phyloP scores from a whole-genome alignment of 352 stramenopile species.

The Pythium utonaiense region DNA sequence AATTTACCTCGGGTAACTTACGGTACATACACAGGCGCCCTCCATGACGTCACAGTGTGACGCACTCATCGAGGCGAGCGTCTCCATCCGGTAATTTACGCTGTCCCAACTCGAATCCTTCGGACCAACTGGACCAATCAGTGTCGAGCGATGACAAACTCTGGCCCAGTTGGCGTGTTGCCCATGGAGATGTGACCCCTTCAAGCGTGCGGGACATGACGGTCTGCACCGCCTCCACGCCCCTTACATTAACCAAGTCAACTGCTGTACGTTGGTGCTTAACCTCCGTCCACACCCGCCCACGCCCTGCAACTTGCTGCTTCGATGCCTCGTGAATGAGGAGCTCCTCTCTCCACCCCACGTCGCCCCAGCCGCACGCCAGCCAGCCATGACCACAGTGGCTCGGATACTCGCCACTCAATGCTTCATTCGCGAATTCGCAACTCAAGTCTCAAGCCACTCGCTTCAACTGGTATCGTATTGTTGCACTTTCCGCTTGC shows the following conservation, averaged over 20 bases:
- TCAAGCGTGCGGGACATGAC: not conserved
- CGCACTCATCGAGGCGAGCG: too few species aligned
- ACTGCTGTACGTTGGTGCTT: not conserved
- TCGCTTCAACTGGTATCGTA: constrained; percentile 22
- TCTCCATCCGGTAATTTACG: not conserved
- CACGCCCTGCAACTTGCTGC: constrained; percentile 3
- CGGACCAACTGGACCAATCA: constrained; percentile 1
- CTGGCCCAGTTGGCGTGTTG: not conserved
- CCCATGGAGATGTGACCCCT: not conserved
- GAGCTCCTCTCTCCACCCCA: constrained; percentile 1
- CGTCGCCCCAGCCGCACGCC: constrained; percentile 3
- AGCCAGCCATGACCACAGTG: constrained; percentile 7
- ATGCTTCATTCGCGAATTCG: too few species aligned
- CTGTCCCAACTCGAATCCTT: not conserved
- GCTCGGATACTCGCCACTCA: too few species aligned
- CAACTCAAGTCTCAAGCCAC: not conserved
- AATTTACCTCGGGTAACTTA: constrained; percentile 35
- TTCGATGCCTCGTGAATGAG: not conserved
- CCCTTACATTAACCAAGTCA: constrained; percentile 9
- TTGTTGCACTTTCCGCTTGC: constrained; percentile 8
- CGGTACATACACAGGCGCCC: too few species aligned
- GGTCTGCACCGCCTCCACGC: not conserved
- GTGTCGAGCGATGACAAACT: not conserved
- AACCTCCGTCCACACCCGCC: constrained; percentile 12
- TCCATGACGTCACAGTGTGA: too few species aligned